Evolutionary conservation across 768 basidiomycete genomes (phyloP), one percentile per base, ranked within the genome.

Genomic region (Candolleomyces aberdarensis): DNA sequence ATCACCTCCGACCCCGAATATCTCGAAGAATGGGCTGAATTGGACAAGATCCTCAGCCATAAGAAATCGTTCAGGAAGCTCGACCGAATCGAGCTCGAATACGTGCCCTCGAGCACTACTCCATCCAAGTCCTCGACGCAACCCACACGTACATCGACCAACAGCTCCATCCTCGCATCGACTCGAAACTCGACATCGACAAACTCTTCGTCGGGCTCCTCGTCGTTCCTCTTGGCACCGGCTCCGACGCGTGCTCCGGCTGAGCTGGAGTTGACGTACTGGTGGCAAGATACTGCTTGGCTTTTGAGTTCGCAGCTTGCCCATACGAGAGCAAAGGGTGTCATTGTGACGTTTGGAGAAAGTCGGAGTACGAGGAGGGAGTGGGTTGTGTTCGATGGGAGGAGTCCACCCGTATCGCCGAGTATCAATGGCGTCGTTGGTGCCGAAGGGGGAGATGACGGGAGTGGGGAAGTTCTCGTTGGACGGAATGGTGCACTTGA

Each of bases 231-330:
- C 15, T 46, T 46, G 15, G 44, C 15, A 29, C 39, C 8, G 8
- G 44, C 15, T 14, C 39, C 8, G 10, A 15, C 54, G 8, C 54
- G 8, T 20, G 11, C 54, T 14, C 40, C 41, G 41, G n/a, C 32
- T 20, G 20, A 56, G n/a, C 14, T 39, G n/a, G 15, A 39, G 54
- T 36, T 41, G 40, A 36, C 17, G n/a, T 36, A n/a, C 14, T 56
- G 54, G 54, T 56, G 54, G 54, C 39, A 36, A 56, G 54, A 56
- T 14, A 56, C 54, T 41, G 54, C 54, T 4, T 56, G 54, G 39
- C n/a, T 36, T 3, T 56, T 56, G n/a, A 39, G 39, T 10, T 36
- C 39, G n/a, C 14, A 39, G 15, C 20, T 56, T 4, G 40, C 54
- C 13, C 9, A 19, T 10, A 56, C 54, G 11, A 36, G 54, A 19